A percentile compares a stretch with the other conserved stretches of the same genome.
phyloP scores from a whole-genome alignment of 2,329 filamentous ascomycete species.

The Rhinocladiella similis region DNA sequence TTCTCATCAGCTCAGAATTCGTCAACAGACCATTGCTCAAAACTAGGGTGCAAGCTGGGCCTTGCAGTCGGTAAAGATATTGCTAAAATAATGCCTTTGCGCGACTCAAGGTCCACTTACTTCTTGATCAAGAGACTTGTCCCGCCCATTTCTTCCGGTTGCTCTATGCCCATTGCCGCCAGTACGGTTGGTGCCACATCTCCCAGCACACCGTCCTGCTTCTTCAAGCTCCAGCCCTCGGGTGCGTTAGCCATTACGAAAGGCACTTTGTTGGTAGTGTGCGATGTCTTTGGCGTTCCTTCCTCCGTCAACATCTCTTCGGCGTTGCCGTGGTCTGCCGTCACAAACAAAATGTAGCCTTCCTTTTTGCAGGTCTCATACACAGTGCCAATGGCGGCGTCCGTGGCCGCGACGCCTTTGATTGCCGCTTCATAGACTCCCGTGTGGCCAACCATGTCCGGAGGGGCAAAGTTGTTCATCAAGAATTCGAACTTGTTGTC shows the following conservation, averaged over 20 bases:
- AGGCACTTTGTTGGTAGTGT: conserved; percentile 97
- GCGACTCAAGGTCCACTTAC: conserved; percentile 25
- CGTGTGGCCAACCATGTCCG: conserved; percentile 99
- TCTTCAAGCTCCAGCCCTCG: conserved; percentile 80
- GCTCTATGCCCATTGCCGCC: conserved; percentile 82
- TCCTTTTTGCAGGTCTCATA: conserved; percentile 92
- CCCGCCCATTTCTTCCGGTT: conserved; percentile 92
- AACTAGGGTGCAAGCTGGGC: conserved; percentile 6
- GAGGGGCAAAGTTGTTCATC: conserved; percentile 99
- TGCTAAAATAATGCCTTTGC: conserved; percentile 11
- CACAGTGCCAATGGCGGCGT: conserved; percentile 90
- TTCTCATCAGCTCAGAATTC: conserved; percentile 26
- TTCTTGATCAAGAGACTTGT: conserved; percentile 77
- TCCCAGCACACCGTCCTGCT: conserved; percentile 84
- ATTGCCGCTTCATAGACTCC: conserved; percentile 96
- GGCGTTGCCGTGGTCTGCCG: conserved; percentile 94
- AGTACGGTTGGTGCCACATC: conserved; percentile 96
- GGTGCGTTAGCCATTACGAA: conserved; percentile 98
- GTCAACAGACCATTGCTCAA: conserved; percentile 16
- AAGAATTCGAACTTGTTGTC: conserved; percentile 91
- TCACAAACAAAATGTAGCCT: conserved; percentile 92
- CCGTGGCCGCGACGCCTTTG: conserved; percentile 78
- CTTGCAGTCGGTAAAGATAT: conserved; percentile 17
- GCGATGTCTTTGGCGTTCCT: conserved; percentile 96
- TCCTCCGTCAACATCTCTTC: conserved; percentile 98